Evolutionary conservation across 2,329 filamentous ascomycete species (phyloP), one percentile per base, ranked within the genome.

Genomic region (Exophiala calicioides): DNA sequence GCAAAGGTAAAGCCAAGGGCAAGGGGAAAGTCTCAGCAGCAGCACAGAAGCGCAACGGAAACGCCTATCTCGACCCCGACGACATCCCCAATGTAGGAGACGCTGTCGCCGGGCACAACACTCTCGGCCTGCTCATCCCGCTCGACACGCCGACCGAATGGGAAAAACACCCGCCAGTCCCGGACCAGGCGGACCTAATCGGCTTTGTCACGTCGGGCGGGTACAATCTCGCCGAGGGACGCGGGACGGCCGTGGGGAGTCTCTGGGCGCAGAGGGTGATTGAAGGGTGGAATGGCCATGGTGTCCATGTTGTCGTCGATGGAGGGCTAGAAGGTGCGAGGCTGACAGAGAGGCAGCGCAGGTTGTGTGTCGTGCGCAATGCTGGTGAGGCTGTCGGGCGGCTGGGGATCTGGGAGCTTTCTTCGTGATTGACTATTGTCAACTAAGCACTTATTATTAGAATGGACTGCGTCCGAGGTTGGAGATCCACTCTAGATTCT

Each of bases 121-220:
- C 20, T 6, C 6, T 23, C 30, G 19, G 18, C 13, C 7, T 44
- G 21, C 23, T 47, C 31, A 26, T 41, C 30, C 44, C 37, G 13
- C 18, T 46, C 40, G 26, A 38, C 19, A 33, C 39, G n/a, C 30
- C 39, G 9, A 23, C 40, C 9, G 39, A 54, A 20, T 57, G 54
- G 54, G 38, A 50, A 5, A 54, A 62, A 58, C 39, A 68, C 62
- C 62, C 71, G 4, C 66, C 82, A 0, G 81, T 90, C n/a, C 91
- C 91, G 0, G 74, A 76, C 7, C 82, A 82, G 52, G 74, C 79
- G 16, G 87, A 96, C 63, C 74, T 97, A 9, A 80, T 97, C 39
- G 93, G 93, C 0, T 98, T 95, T 64, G 84, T 96, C 18, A 96
- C 90, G 2, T 86, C 85, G 1, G 93, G 91, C 0, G 85, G 87